These are phyloP conservation scores for Cercospora sp. DNA, from an alignment of 2,329 filamentous ascomycete species.

Conservation along the genomic window DNA sequence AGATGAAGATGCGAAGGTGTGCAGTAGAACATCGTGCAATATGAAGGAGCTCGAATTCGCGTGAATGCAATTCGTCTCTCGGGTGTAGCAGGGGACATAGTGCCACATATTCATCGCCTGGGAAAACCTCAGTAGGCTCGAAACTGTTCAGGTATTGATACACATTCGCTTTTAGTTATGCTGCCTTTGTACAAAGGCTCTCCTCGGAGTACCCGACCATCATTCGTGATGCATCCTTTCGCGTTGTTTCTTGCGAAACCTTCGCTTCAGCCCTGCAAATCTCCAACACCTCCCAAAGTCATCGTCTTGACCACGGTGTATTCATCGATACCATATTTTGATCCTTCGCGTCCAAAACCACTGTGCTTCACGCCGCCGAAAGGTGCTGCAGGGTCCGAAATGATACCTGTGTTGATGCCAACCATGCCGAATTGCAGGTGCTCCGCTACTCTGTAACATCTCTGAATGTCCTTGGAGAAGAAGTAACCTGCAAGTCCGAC, in stretches of 20 bases:
- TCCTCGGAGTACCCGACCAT: background rate
- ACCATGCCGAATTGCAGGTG: slow-evolving; percentile 45
- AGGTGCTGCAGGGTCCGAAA: slow-evolving; percentile 33
- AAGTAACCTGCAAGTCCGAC: slow-evolving; percentile 37
- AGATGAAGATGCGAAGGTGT: background rate
- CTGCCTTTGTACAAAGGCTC: background rate
- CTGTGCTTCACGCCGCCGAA: slow-evolving; percentile 84
- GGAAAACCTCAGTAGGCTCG: background rate
- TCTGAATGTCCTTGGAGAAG: slow-evolving; percentile 40
- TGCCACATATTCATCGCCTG: background rate
- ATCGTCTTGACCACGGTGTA: slow-evolving; percentile 73
- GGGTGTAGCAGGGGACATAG: background rate
- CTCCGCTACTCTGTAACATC: slow-evolving; percentile 42
- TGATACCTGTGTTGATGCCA: slow-evolving; percentile 35
- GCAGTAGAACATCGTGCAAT: background rate
- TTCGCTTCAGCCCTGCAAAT: slow-evolving; percentile 7
- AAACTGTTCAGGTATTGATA: background rate
- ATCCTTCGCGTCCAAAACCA: slow-evolving; percentile 77
- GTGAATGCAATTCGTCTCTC: background rate
- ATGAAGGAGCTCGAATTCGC: background rate
- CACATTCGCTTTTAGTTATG: background rate
- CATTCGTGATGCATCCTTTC: background rate
- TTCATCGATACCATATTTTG: slow-evolving; percentile 73
- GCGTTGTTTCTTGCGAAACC: background rate
- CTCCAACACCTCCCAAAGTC: slow-evolving; percentile 38